These are phyloP conservation scores for Avena eriantha DNA, from an alignment of 176 grass and related monocot genomes.

Conservation along the genomic window DNA sequence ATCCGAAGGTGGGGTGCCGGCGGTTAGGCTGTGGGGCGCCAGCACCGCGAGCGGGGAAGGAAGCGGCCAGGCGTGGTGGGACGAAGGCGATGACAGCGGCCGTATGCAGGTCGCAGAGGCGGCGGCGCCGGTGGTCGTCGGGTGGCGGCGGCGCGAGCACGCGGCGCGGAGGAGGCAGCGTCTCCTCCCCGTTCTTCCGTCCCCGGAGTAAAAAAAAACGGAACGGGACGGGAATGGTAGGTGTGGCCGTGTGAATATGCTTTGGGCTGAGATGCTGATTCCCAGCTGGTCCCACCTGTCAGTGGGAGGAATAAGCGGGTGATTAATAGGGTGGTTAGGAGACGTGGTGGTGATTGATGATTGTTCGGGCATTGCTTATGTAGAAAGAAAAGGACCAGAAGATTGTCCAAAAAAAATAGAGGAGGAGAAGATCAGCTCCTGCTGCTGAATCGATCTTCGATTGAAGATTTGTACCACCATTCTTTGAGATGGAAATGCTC, in stretches of 20 bases:
- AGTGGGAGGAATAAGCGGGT: not conserved
- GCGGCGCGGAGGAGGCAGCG: not conserved
- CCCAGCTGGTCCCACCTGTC: conserved; percentile 11
- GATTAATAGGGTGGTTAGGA: conserved; percentile 33
- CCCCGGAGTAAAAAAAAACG: not conserved
- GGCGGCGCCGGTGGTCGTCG: conserved; percentile 38
- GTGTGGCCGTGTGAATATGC: conserved; percentile 44
- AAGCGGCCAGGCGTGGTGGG: conserved; percentile 29
- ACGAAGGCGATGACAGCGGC: conserved; percentile 47
- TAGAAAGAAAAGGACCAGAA: not conserved
- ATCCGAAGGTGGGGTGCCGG: not conserved
- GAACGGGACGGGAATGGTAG: not conserved
- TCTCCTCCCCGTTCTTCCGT: not conserved
- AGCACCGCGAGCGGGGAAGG: conserved; percentile 40
- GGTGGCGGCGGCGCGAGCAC: conserved; percentile 45
- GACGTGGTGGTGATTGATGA: not conserved
- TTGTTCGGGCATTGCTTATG: not conserved
- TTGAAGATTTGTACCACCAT: not conserved
- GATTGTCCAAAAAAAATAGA: too few relatives aligned
- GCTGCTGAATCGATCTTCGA: not conserved
- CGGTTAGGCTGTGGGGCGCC: conserved; percentile 49
- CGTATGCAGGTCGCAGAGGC: not conserved
- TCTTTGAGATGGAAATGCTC: not conserved
- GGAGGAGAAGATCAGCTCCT: not conserved
- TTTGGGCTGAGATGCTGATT: conserved; percentile 22